Conservation (phyloP, 768 basidiomycete species). For the Krasilnikovozyma curviuscula region DNA sequence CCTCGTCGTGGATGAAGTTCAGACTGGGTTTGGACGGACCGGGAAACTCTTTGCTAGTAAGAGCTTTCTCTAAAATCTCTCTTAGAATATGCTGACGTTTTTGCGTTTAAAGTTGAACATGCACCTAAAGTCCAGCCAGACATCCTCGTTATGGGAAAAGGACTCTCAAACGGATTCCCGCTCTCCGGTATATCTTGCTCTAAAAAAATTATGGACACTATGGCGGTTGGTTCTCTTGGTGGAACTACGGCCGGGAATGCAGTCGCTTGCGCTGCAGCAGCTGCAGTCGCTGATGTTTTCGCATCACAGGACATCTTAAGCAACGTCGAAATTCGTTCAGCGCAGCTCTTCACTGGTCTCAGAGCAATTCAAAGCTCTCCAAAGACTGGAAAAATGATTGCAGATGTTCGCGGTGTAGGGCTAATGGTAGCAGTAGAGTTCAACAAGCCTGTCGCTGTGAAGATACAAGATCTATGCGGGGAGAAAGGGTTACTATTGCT, state of each 20-base stretch:
- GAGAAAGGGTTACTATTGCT: slow-evolving; percentile 71
- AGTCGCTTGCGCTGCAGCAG: slow-evolving; percentile 69
- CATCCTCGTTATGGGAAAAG: slow-evolving; percentile 76
- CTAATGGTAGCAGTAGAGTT: slow-evolving; percentile 16
- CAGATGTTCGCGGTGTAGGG: slow-evolving; percentile 59
- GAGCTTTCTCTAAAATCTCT: no score
- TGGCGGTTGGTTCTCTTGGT: slow-evolving; percentile 17
- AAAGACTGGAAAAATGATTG: slow-evolving; percentile 38
- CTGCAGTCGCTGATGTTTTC: slow-evolving; percentile 28
- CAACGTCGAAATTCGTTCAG: slow-evolving; percentile 60
- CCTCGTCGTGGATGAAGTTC: slow-evolving; percentile 36
- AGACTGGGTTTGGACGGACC: slow-evolving; percentile 75
- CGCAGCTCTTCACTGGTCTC: slow-evolving; percentile 48
- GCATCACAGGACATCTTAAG: slow-evolving; percentile 58
- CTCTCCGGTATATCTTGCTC: slow-evolving; percentile 64
- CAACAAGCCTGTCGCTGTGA: slow-evolving; percentile 28
- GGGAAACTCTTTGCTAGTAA: slow-evolving; percentile 56
- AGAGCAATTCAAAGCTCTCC: slow-evolving; percentile 39
- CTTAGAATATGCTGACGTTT: no score
- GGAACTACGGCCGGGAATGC: slow-evolving; percentile 82
- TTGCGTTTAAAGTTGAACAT: slow-evolving; percentile 43
- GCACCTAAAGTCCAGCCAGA: slow-evolving; percentile 62
- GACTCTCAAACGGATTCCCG: slow-evolving; percentile 44
- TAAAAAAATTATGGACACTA: slow-evolving; percentile 55
- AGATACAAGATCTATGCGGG: slow-evolving; percentile 55